phyloP scores from a whole-genome alignment of 768 basidiomycete genomes.

The Russula brevipes region DNA sequence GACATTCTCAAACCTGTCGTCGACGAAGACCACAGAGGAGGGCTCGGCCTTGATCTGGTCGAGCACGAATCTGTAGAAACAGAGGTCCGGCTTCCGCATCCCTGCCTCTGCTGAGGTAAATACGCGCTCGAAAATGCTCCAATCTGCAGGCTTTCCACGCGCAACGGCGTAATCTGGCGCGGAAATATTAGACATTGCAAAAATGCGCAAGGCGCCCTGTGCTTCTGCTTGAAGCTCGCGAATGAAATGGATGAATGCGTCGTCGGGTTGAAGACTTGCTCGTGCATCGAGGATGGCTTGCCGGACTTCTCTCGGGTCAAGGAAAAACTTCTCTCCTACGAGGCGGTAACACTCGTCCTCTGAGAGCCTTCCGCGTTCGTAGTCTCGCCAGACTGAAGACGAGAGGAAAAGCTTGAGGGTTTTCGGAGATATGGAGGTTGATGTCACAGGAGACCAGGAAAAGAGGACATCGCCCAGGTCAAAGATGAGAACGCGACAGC shows the following conservation, averaged over 20 bases:
- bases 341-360: conserved; percentile 43
- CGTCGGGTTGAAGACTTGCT: conserved; percentile 42
- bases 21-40: conserved; percentile 47
- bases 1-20: conserved; percentile 57
- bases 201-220: conserved; percentile 37
- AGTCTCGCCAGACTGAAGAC: conserved; percentile 47
- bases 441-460: conserved; percentile 45
- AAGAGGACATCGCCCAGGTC: conserved; percentile 56
- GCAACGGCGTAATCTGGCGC: conserved; percentile 46
- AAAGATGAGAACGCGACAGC: conserved; percentile 38
- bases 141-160: conserved; percentile 43
- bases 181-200: conserved; percentile 59
- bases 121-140: conserved; percentile 44
- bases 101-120: conserved; percentile 50
- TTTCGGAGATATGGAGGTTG: conserved; percentile 40
- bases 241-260: conserved; percentile 43
- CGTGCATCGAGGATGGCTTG: conserved; percentile 45
- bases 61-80: conserved; percentile 49
- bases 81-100: conserved; percentile 53
- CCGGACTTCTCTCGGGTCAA: conserved; percentile 39
- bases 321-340: conserved; percentile 38
- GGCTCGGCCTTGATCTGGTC: conserved; percentile 43
- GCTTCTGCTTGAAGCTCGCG: conserved; percentile 41
- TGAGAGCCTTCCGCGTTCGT: conserved; percentile 43
- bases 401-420: conserved; percentile 40